Evolutionary conservation across 2,329 filamentous ascomycete species (phyloP).

Genomic region (Pleomassaria siparia): DNA sequence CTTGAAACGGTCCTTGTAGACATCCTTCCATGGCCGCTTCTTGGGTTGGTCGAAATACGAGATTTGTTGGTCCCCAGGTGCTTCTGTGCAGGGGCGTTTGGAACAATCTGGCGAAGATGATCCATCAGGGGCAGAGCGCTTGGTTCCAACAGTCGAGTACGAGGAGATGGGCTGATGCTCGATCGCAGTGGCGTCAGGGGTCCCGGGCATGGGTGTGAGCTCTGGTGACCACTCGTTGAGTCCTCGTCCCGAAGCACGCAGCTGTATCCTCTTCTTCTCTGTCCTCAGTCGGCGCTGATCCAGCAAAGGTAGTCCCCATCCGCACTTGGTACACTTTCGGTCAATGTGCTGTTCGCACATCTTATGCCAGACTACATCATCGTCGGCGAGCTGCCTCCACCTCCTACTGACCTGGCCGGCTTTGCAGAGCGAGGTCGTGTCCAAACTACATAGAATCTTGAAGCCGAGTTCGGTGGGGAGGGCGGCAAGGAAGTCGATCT

Average conservation of each 20-base stretch:
- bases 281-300: slow-evolving; percentile 86
- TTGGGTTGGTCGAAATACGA: slow-evolving; percentile 53
- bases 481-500: slow-evolving; percentile 92
- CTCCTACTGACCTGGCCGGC: slow-evolving; percentile 88
- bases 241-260: slow-evolving; percentile 63
- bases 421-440: slow-evolving; percentile 92
- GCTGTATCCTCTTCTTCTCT: slow-evolving; percentile 81
- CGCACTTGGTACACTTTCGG: slow-evolving; percentile 90
- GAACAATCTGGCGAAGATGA: slow-evolving; percentile 25
- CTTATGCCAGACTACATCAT: slow-evolving; percentile 95
- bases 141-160: slow-evolving; percentile 21
- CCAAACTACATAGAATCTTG: slow-evolving; percentile 89
- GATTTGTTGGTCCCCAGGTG: slow-evolving; percentile 38
- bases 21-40: slow-evolving; percentile 85
- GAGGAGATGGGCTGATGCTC: slow-evolving; percentile 16
- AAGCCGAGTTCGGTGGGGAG: slow-evolving; percentile 88
- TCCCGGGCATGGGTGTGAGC: slow-evolving; percentile 52
- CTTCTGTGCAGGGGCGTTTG: slow-evolving; percentile 39
- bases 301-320: slow-evolving; percentile 87
- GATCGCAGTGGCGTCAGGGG: slow-evolving; percentile 10
- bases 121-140: slow-evolving; percentile 32
- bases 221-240: slow-evolving; percentile 56
- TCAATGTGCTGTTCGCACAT: slow-evolving; percentile 99
- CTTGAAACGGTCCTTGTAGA: slow-evolving; percentile 93
- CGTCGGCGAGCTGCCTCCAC: slow-evolving; percentile 90